Base-by-base conservation (phyloP, 75 land plant genomes). In the Cunninghamia lanceolata region DNA sequence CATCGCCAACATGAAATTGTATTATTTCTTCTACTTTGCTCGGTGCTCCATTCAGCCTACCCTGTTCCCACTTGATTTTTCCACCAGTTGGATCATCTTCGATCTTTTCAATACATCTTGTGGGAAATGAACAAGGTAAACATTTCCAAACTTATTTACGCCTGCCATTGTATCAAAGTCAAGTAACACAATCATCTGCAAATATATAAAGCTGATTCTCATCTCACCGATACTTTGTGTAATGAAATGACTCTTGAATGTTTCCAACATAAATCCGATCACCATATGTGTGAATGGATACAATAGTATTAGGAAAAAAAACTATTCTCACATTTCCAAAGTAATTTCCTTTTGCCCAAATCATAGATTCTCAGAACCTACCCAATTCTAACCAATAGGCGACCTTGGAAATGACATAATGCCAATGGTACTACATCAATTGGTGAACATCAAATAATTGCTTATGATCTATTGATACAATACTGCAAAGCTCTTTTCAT, bases 51-150 rank as follows among this genome's bases (percentile, higher is more conserved):
- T 98, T 98, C 47, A 98, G 87, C n/a, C n/a, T n/a, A n/a, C n/a
- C n/a, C n/a, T n/a, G n/a, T n/a, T n/a, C n/a, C n/a, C n/a, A n/a
- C n/a, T 94, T 98, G 40, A 98, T 98, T 88, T 93, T 98, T 4
- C 99, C 99, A 86, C 99, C 99, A 77, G 99, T 98, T 56, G 99
- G 99, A 88, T 98, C 99, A 86, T 98, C 99, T 86, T 98, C 99
- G 81, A 98, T 95, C 92, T 98, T 98, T 85, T 98, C 99, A 98
- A 98, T 13, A 98, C 92, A 90, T 98, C 99, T 86, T 98, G 99
- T 30, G 96, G 95, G 59, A 98, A 83, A 30, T 98, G 92, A 83
- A 95, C 96, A 90, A 98, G 95, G 88, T 95, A 98, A n/a, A 98
- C 82, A 85, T 98, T 98, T 47, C 99, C 99, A 92, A 98, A 98